Evolutionary conservation across 768 basidiomycete genomes (phyloP).

Genomic region (Suillus occidentalis): DNA sequence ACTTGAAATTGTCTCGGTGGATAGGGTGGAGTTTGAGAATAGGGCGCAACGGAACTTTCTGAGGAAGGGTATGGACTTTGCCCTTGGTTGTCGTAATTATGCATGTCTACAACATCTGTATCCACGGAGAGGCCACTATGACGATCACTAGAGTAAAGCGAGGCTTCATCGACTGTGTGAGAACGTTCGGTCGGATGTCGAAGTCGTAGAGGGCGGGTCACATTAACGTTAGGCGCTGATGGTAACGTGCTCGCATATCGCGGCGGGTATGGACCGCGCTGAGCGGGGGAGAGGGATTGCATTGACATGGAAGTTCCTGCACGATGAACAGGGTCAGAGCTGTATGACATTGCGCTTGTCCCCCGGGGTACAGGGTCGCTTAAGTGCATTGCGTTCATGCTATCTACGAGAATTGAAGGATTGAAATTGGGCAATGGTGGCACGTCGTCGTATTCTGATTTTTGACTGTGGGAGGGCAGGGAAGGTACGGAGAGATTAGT

Average conservation of each 20-base stretch:
- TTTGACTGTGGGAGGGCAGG: slow-evolving; percentile 38
- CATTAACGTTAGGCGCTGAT: slow-evolving; percentile 20
- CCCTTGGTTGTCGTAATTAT: slow-evolving; percentile 40
- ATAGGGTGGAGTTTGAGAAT: slow-evolving; percentile 23
- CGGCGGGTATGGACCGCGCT: slow-evolving; percentile 34
- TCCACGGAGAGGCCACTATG: slow-evolving; percentile 33
- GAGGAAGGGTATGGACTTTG: slow-evolving; percentile 32
- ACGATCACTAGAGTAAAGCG: slow-evolving; percentile 34
- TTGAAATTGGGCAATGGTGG: slow-evolving; percentile 41
- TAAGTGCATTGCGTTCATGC: slow-evolving; percentile 56
- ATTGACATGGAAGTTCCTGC: slow-evolving; percentile 60
- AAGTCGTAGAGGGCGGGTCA: slow-evolving; percentile 19
- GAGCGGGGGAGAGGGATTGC: slow-evolving; percentile 32
- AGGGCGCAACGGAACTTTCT: slow-evolving; percentile 18
- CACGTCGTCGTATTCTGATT: slow-evolving; percentile 30
- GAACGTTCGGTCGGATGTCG: slow-evolving; percentile 19
- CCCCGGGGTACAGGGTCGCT: slow-evolving; percentile 39
- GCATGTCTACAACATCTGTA: slow-evolving; percentile 35
- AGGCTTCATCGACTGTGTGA: slow-evolving; percentile 22
- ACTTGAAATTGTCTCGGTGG: slow-evolving; percentile 20
- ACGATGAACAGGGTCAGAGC: slow-evolving; percentile 50
- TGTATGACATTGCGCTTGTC: slow-evolving; percentile 27
- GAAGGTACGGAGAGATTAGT: slow-evolving; percentile 50
- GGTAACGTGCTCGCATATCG: slow-evolving; percentile 46
- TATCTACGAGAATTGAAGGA: slow-evolving; percentile 46